Percentiles rank a stretch among this genome's conserved stretches.
Evolutionary conservation across 768 basidiomycete genomes (phyloP).

Genomic region (Strobilomyces echinocephalus): DNA sequence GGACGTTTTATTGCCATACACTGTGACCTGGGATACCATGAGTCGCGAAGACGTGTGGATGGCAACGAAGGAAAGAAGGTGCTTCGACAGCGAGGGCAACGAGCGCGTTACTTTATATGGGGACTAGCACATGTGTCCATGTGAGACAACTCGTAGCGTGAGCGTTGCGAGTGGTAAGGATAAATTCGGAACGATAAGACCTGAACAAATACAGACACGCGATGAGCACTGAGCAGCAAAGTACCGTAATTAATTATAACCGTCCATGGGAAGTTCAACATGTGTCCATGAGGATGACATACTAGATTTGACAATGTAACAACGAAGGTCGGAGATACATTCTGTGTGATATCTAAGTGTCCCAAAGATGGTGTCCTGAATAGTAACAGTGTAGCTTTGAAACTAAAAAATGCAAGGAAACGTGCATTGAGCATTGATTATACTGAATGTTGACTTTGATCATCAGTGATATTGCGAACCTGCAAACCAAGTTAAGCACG

Average conservation of each 20-base stretch:
- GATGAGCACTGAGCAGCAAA: conserved; percentile 3
- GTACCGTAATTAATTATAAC: conserved; percentile 1
- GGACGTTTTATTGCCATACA: conserved; percentile 51
- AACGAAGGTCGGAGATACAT: conserved; percentile 6
- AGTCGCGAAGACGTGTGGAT: conserved; percentile 43
- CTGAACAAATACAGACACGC: conserved; percentile 6
- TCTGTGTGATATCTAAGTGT: conserved; percentile 17
- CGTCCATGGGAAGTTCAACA: conserved; percentile 14
- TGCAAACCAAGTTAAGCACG: conserved; percentile 24
- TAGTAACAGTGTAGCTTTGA: conserved; percentile 1
- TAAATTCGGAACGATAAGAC: conserved; percentile 15
- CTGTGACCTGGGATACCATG: conserved; percentile 38
- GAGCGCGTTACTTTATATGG: conserved; percentile 7
- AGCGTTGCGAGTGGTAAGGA: not conserved
- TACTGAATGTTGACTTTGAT: conserved; percentile 31
- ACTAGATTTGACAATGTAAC: conserved; percentile 12
- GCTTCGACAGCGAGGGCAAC: not conserved
- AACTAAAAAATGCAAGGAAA: conserved; percentile 6
- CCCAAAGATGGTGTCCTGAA: conserved; percentile 1
- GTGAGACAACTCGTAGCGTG: no score
- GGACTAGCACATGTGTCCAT: no score
- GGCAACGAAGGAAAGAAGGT: not conserved
- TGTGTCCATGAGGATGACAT: conserved; percentile 18
- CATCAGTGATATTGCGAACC: conserved; percentile 56
- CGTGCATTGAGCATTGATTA: conserved; percentile 7